A percentile compares a stretch with the other conserved stretches of the same genome.
Conservation (phyloP, 2,329 filamentous ascomycete species). For the Cytospora piceae region DNA sequence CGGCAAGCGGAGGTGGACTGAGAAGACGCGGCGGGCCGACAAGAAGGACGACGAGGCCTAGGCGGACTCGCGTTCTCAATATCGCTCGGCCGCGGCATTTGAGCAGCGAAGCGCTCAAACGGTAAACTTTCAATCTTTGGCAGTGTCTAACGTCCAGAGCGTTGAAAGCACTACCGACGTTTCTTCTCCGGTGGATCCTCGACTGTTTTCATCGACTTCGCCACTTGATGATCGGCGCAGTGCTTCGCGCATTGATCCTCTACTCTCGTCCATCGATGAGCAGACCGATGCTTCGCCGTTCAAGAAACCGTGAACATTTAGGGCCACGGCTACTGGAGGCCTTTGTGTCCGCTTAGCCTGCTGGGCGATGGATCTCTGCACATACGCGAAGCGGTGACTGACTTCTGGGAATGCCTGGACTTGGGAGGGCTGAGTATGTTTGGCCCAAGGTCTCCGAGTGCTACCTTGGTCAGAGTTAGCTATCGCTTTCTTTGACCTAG, state of each 20-base stretch:
- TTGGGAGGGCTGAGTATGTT: neutral
- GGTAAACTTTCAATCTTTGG: neutral
- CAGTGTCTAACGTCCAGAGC: neutral
- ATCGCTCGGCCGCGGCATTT: neutral
- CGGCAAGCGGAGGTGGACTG: constrained; percentile 78
- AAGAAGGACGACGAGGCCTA: constrained; percentile 40
- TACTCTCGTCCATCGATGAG: neutral
- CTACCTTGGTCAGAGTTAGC: neutral
- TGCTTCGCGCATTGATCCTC: neutral
- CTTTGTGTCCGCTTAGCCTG: neutral
- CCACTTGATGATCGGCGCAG: neutral
- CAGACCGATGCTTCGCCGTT: neutral
- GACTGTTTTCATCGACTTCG: neutral
- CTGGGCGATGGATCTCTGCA: neutral
- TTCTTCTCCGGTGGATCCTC: neutral
- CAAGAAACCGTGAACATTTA: neutral
- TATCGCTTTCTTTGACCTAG: neutral
- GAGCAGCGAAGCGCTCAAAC: neutral
- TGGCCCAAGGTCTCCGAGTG: neutral
- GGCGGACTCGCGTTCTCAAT: neutral
- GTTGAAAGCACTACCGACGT: neutral
- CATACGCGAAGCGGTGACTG: neutral
- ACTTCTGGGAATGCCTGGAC: neutral
- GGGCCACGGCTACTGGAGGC: neutral
- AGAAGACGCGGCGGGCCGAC: constrained; percentile 52